These are phyloP conservation scores for Spiraea crenata DNA, from an alignment of 331 rosid species.

Conservation along the genomic window DNA sequence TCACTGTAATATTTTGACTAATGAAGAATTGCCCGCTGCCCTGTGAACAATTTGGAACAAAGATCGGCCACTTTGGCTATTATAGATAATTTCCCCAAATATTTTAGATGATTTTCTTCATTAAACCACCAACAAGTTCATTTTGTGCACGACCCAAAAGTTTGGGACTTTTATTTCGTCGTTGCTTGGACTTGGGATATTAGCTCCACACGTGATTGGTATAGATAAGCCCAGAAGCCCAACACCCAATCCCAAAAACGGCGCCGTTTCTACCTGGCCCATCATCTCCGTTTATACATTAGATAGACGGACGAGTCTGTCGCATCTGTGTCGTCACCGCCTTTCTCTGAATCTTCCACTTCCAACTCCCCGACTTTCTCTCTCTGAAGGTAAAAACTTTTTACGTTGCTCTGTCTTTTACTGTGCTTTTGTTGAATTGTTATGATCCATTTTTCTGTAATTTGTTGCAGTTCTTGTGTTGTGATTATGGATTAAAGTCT, in stretches of 20 bases:
- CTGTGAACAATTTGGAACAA: too few species aligned
- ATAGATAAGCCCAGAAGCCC: background rate
- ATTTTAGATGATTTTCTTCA: background rate
- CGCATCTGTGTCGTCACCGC: slow-evolving; percentile 17
- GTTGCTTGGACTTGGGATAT: background rate
- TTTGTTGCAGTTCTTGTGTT: background rate
- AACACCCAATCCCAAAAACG: background rate
- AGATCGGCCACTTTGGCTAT: too few species aligned
- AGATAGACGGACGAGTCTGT: background rate
- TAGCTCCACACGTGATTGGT: background rate
- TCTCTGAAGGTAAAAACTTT: slow-evolving; percentile 9
- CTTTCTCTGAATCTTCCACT: slow-evolving; percentile 11
- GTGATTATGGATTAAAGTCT: background rate
- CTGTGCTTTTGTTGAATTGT: background rate
- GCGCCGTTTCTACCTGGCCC: background rate
- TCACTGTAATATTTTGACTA: too few species aligned
- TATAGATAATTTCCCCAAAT: too few species aligned
- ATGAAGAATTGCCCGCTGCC: too few species aligned
- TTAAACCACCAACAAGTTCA: background rate
- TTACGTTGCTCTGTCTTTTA: background rate
- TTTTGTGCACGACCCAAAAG: background rate
- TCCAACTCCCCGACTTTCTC: background rate
- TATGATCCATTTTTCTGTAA: background rate
- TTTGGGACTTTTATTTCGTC: background rate
- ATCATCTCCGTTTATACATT: slow-evolving; percentile 18